Evolutionary conservation across 192 early-diverging fungal genomes (phyloP).

Genomic region (Jimgerdemannia flammicorona): DNA sequence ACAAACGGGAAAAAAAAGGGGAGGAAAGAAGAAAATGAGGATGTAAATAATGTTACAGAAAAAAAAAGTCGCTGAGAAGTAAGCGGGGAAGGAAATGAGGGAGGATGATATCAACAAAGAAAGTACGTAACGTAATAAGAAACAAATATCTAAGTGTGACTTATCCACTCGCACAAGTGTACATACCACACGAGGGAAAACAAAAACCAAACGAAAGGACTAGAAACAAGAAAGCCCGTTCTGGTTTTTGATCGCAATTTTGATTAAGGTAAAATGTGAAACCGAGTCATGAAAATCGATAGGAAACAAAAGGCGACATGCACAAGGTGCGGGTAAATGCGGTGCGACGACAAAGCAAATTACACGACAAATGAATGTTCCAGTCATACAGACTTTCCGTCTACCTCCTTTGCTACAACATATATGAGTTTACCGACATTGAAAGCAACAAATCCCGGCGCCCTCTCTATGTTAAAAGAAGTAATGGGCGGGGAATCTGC

Average conservation of each 20-base stretch:
- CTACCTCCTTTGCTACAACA: too few species aligned
- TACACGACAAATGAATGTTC: too few species aligned
- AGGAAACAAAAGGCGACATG: too few species aligned
- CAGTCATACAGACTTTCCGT: too few species aligned
- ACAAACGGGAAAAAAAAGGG: constrained; percentile 3
- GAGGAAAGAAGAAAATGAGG: constrained; percentile 15
- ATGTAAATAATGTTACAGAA: constrained; percentile 1
- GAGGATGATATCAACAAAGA: neutral
- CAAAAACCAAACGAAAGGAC: neutral
- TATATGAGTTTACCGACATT: too few species aligned
- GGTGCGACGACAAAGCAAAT: too few species aligned
- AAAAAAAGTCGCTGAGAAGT: constrained; percentile 6
- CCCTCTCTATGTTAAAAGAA: neutral
- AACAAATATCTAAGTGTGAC: neutral
- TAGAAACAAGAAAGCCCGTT: neutral
- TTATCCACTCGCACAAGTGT: constrained; percentile 7
- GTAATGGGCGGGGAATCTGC: neutral
- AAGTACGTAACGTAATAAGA: neutral
- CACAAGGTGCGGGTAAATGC: too few species aligned
- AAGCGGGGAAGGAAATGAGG: neutral
- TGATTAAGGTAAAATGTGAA: too few species aligned
- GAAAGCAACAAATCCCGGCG: neutral
- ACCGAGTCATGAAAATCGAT: too few species aligned
- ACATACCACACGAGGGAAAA: neutral
- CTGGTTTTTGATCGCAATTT: neutral